phyloP scores from a whole-genome alignment of 2,329 filamentous ascomycete species.

The Trichoderma guizhouense region DNA sequence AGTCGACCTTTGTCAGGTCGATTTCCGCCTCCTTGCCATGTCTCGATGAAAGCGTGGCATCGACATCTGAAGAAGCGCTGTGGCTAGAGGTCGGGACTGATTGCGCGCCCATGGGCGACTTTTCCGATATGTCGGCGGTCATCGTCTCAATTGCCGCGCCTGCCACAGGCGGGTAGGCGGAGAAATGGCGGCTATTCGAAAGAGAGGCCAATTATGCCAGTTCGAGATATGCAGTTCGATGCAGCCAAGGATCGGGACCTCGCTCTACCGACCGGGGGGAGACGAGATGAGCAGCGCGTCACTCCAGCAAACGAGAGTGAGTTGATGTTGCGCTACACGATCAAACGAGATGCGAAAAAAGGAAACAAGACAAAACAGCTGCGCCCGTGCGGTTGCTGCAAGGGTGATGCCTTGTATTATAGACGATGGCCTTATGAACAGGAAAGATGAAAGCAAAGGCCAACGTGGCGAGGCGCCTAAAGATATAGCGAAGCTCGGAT shows the following conservation, averaged over 20 bases:
- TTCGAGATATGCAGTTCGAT: not conserved
- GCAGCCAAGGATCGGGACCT: not conserved
- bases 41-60: slow-evolving; percentile 3
- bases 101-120: not conserved
- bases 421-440: not conserved
- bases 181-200: not conserved
- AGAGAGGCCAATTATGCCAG: not conserved
- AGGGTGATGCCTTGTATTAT: not conserved
- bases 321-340: not conserved
- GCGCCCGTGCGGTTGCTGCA: not conserved
- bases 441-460: not conserved
- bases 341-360: not conserved
- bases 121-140: slow-evolving; percentile 12
- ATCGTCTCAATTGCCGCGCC: slow-evolving; percentile 15
- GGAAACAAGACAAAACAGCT: not conserved
- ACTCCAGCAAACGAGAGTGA: not conserved
- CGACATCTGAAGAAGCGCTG: slow-evolving; percentile 12
- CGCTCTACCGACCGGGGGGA: not conserved
- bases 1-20: slow-evolving; percentile 15
- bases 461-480: slow-evolving; percentile 3
- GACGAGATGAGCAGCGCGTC: slow-evolving; percentile 7
- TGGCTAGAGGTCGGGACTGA: slow-evolving; percentile 12
- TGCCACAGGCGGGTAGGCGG: not conserved
- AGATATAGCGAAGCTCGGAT: not conserved
- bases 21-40: not conserved